phyloP scores from a whole-genome alignment of 192 early-diverging fungal species.

The Paraglomus occultum region DNA sequence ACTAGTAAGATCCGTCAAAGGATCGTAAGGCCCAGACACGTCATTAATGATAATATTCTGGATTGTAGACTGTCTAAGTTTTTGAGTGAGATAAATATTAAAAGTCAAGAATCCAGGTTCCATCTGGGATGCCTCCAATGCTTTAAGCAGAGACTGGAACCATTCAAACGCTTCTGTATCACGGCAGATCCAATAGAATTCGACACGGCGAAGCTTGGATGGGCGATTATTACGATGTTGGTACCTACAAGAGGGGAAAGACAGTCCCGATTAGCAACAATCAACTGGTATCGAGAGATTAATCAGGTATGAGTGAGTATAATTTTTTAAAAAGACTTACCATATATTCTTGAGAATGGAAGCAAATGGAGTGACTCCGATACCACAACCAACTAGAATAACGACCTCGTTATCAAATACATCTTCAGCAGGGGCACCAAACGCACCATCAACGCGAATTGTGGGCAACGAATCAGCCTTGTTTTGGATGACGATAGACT shows the following conservation, averaged over 20 bases:
- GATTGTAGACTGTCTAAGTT: constrained; percentile 57
- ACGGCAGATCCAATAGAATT: constrained; percentile 70
- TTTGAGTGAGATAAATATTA: constrained; percentile 64
- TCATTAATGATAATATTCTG: constrained; percentile 60
- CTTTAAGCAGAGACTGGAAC: constrained; percentile 63
- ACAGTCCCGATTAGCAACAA: constrained; percentile 3
- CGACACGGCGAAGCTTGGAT: constrained; percentile 45
- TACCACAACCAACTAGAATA: constrained; percentile 67
- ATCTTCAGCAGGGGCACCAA: constrained; percentile 77
- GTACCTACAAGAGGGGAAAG: constrained; percentile 23
- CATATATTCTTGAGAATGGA: constrained; percentile 67
- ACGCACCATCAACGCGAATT: constrained; percentile 76
- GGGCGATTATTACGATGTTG: constrained; percentile 41
- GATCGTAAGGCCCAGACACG: constrained; percentile 53
- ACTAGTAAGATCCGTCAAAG: constrained; percentile 66
- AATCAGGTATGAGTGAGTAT: constrained; percentile 33
- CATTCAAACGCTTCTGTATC: constrained; percentile 64
- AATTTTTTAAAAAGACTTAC: constrained; percentile 44
- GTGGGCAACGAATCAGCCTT: constrained; percentile 45
- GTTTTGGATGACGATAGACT: constrained; percentile 25
- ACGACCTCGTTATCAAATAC: constrained; percentile 70
- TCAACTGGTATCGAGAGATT: not conserved
- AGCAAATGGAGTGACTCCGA: constrained; percentile 77
- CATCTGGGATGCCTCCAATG: constrained; percentile 56
- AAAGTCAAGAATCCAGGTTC: constrained; percentile 60